Conservation (phyloP, 257 asterid genomes). For the Datura wrightii region DNA sequence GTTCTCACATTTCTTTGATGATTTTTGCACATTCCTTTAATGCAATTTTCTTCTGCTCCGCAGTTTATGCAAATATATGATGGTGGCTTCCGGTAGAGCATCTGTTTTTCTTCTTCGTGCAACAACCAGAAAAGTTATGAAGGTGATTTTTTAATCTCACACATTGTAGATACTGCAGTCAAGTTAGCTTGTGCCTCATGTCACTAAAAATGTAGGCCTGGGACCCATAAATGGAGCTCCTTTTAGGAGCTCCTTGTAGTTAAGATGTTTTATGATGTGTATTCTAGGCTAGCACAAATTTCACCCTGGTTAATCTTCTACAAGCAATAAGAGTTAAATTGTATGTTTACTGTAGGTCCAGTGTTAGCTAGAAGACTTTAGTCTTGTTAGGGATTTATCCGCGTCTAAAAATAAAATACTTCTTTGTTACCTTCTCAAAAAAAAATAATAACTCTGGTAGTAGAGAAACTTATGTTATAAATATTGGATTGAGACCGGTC, state of each 20-base stretch:
- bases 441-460: neutral
- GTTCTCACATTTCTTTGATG: neutral
- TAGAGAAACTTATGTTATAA: slow-evolving; percentile 13
- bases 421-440: neutral
- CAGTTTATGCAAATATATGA: slow-evolving; percentile 88
- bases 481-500: neutral
- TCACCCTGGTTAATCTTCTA: neutral
- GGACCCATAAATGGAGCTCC: neutral
- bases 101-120: slow-evolving; percentile 67
- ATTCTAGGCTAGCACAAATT: neutral
- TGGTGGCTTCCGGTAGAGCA: slow-evolving; percentile 94
- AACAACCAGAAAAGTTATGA: slow-evolving; percentile 42
- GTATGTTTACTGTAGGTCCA: slow-evolving; percentile 4
- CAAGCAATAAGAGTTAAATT: neutral
- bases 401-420: neutral
- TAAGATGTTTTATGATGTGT: neutral
- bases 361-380: neutral
- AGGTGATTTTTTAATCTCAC: slow-evolving; percentile 13
- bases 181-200: slow-evolving; percentile 38
- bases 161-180: slow-evolving; percentile 18
- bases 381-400: neutral
- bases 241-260: neutral
- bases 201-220: slow-evolving; percentile 54
- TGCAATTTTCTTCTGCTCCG: slow-evolving; percentile 21
- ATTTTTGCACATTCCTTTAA: neutral